A percentile compares a stretch with the other conserved stretches of the same genome.
Evolutionary conservation across 2,329 filamentous ascomycete genomes (phyloP).

Genomic region (Aspergillus glaucus): DNA sequence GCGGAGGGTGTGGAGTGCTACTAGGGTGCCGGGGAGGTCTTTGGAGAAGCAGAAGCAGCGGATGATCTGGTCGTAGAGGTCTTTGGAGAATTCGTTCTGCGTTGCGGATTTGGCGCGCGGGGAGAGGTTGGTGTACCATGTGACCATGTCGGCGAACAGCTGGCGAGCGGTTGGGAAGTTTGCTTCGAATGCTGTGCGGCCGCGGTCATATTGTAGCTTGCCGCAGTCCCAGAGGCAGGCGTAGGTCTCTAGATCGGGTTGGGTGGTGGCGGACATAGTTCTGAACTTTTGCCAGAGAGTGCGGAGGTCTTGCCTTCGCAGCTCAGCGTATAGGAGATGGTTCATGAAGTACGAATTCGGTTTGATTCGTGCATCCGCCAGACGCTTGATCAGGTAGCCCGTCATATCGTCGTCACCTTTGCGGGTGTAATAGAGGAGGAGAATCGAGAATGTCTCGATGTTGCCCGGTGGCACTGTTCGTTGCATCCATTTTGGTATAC

Average conservation of each 20-base stretch:
- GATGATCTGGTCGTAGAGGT: conserved; percentile 48
- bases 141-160: conserved; percentile 46
- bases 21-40: conserved; percentile 45
- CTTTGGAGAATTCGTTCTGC: conserved; percentile 38
- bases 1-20: conserved; percentile 44
- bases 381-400: conserved; percentile 55
- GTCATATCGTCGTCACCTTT: conserved; percentile 55
- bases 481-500: conserved; percentile 34
- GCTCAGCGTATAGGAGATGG: conserved; percentile 63
- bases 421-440: conserved; percentile 65
- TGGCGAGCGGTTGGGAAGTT: conserved; percentile 40
- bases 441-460: conserved; percentile 69
- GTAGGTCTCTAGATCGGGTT: conserved; percentile 64
- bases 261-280: conserved; percentile 48
- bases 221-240: conserved; percentile 57
- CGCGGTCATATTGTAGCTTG: conserved; percentile 43
- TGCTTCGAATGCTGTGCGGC: conserved; percentile 41
- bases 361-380: conserved; percentile 57
- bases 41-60: conserved; percentile 46
- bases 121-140: conserved; percentile 35
- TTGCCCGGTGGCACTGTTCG: conserved; percentile 54
- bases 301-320: conserved; percentile 52
- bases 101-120: conserved; percentile 21
- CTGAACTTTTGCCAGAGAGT: conserved; percentile 53
- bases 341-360: conserved; percentile 74